Evolutionary conservation across 225 moss, liverwort and hornwort genomes (phyloP).

Genomic region (Ulota crispa): DNA sequence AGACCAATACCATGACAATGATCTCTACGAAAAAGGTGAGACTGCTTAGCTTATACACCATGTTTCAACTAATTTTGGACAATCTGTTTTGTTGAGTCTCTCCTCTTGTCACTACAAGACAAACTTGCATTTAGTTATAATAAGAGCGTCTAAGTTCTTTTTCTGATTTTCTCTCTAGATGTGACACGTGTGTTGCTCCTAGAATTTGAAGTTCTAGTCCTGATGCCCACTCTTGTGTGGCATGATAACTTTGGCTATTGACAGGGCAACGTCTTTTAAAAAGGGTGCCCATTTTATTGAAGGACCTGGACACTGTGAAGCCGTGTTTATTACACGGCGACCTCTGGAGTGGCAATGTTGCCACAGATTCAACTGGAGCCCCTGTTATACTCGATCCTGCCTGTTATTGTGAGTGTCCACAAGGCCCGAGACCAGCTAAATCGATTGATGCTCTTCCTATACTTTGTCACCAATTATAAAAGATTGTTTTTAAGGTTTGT

Average conservation of each 20-base stretch:
- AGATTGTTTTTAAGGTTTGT: background rate
- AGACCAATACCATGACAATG: conserved; percentile 75
- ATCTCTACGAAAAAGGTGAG: conserved; percentile 78
- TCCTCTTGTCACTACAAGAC: too few relatives aligned
- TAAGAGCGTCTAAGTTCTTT: too few relatives aligned
- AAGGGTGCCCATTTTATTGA: conserved; percentile 60
- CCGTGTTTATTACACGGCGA: conserved; percentile 96
- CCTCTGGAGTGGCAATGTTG: conserved; percentile 94
- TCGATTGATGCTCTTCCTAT: background rate
- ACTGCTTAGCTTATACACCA: background rate
- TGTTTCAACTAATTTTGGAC: too few relatives aligned
- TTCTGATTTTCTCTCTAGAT: too few relatives aligned
- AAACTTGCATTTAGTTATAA: too few relatives aligned
- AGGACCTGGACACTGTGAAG: conserved; percentile 51
- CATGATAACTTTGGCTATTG: conserved; percentile 9
- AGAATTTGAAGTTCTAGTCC: too few relatives aligned
- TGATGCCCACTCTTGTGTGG: too few relatives aligned
- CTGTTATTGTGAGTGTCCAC: conserved; percentile 72
- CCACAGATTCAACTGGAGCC: conserved; percentile 62
- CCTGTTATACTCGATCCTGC: conserved; percentile 98
- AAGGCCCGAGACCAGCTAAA: background rate
- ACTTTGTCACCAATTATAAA: background rate
- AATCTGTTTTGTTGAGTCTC: too few relatives aligned
- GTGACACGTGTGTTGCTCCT: too few relatives aligned
- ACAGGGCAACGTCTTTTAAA: conserved; percentile 75